phyloP scores from a whole-genome alignment of 345 rosid genomes.

The Aethionema arabicum region DNA sequence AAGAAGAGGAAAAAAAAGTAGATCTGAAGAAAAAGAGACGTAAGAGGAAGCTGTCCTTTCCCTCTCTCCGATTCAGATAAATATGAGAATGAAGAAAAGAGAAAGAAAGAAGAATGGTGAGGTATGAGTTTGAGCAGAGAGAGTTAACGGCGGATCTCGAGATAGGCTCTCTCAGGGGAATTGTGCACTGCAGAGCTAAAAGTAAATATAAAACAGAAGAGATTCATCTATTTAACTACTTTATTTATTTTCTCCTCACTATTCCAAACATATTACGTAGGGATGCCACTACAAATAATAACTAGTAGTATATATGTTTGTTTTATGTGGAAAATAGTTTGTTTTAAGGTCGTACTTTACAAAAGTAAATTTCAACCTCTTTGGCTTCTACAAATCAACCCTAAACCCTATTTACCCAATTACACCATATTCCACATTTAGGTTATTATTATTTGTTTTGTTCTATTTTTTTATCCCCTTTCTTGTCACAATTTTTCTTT shows the following conservation, averaged over 20 bases:
- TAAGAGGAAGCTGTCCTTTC: background rate
- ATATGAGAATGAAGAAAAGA: conserved; percentile 15
- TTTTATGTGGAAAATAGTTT: conserved; percentile 31
- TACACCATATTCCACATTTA: too few species aligned
- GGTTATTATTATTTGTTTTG: background rate
- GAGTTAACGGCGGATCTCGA: conserved; percentile 38
- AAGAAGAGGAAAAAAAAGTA: background rate
- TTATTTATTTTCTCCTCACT: conserved; percentile 7
- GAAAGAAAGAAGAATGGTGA: conserved; percentile 22
- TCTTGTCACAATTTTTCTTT: too few species aligned
- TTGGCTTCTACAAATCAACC: conserved; percentile 14
- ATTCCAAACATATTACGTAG: conserved; percentile 11
- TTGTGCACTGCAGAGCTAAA: conserved; percentile 31
- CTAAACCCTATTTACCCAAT: conserved; percentile 19
- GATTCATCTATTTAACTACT: background rate
- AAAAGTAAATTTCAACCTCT: conserved; percentile 19
- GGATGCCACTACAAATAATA: background rate
- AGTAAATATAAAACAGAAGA: conserved; percentile 27
- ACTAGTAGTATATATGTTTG: background rate
- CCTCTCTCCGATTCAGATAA: conserved; percentile 10
- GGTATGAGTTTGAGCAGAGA: conserved; percentile 17
- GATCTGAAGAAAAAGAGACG: conserved; percentile 16
- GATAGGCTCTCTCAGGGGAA: conserved; percentile 27
- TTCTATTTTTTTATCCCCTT: too few species aligned
- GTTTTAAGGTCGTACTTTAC: conserved; percentile 33